Base-by-base conservation (phyloP, 2,329 filamentous ascomycete genomes). In the Fonsecaea erecta region DNA sequence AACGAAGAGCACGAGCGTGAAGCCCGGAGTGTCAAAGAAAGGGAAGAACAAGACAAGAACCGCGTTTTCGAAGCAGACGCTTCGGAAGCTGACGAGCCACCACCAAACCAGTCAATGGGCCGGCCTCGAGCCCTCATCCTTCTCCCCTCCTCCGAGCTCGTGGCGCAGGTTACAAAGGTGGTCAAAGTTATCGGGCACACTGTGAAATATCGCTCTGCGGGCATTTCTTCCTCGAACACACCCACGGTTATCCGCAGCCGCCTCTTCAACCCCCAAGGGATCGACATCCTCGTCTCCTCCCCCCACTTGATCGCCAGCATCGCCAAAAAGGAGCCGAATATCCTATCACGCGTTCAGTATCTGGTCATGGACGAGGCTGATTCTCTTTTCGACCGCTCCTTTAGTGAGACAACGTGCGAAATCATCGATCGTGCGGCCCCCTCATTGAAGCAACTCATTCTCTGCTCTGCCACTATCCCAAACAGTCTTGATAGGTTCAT, bases 401-500 rank as follows among this genome's bases (percentile, higher is more conserved):
- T 99, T 80, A 86, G 90, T 3, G 89, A 92, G 0, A 88, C 90
- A 26, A 98, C 95, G 0, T 90, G 87, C 11, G 85, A 86, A 62
- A 91, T 99, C 70, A 85, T 99, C 69, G 91, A 96, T 73, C 90
- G 90, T 64, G 86, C 90, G 1, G 85, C 88, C 6, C 92, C 94
- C 0, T 95, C 92, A 0, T 80, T 98, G 53, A 87, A 92, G 74
- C 91, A 97, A 75, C 84, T 99, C 26, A 84, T 99, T 53, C 86
- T 98, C 69, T 99, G 95, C 82, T 98, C 94, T 2, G 95, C 95
- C 58, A 99, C 95, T 4, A 98, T 99, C 67, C 95, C 96, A 1
- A 87, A 90, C 69, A 91, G 91, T 71, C 85, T 99, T 18, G 95
- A 99, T 80, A 89, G 86, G 70, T 92, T 90, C 76, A 85, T 99